Percentiles rank a stretch among this genome's conserved stretches.
Evolutionary conservation across 257 asterid species (phyloP).

Genomic region (Plantago elongata): DNA sequence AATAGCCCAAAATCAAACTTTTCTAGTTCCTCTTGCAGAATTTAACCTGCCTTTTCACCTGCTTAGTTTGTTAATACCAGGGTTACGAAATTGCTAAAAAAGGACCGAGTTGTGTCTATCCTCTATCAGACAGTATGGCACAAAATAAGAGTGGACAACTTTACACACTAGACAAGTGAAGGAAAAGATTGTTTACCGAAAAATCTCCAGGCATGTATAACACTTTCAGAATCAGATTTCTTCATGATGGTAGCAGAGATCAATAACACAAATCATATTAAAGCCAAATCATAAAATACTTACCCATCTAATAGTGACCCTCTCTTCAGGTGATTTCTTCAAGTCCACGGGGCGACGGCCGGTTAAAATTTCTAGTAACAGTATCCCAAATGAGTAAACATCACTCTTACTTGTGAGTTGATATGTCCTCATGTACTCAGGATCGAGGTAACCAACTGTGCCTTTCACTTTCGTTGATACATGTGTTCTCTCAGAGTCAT

Average conservation of each 20-base stretch:
- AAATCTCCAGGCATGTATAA: not conserved
- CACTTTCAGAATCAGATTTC: not conserved
- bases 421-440: conserved; percentile 90
- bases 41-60: no score
- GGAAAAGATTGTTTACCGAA: not conserved
- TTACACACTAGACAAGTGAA: not conserved
- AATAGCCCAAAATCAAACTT: no score
- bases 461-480: conserved; percentile 91
- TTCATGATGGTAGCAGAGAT: not conserved
- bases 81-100: not conserved
- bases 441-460: conserved; percentile 95
- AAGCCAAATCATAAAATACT: conserved; percentile 18
- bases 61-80: no score
- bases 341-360: conserved; percentile 96
- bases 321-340: conserved; percentile 62
- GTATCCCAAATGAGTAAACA: conserved; percentile 86
- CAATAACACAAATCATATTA: not conserved
- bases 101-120: not conserved
- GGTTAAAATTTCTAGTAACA: conserved; percentile 74
- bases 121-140: not conserved
- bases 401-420: conserved; percentile 89
- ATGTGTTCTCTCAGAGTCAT: conserved; percentile 74
- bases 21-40: no score
- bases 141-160: not conserved
- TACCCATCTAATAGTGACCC: conserved; percentile 94